A percentile compares a stretch with the other conserved stretches of the same genome.
phyloP scores from a whole-genome alignment of 805 yeast genomes.

The Metschnikowia bowlesiae region DNA sequence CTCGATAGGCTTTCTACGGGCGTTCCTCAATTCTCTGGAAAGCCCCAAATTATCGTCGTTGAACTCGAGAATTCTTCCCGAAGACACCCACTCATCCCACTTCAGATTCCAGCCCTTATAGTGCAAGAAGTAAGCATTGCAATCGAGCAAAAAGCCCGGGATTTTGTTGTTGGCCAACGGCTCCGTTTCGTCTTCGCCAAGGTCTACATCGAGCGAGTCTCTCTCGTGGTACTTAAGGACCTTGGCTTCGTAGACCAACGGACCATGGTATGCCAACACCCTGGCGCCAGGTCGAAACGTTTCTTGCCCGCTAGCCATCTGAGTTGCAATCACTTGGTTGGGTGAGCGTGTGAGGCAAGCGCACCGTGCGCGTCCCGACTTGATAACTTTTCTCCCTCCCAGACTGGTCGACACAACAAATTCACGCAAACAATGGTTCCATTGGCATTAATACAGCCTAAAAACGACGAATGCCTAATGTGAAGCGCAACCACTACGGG shows the following conservation, averaged over 20 bases:
- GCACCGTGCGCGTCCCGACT: not conserved
- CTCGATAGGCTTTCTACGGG: constrained; percentile 17
- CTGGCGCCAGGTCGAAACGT: constrained; percentile 19
- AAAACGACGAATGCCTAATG: no score
- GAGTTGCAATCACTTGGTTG: not conserved
- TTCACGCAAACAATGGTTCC: no score
- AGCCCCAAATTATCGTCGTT: constrained; percentile 63
- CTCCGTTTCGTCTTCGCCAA: constrained; percentile 38
- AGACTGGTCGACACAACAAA: not conserved
- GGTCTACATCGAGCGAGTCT: constrained; percentile 34
- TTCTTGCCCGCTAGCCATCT: constrained; percentile 3
- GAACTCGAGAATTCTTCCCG: constrained; percentile 60
- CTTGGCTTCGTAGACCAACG: constrained; percentile 84
- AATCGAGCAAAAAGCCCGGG: constrained; percentile 23
- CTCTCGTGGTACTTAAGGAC: constrained; percentile 62
- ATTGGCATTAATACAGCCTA: no score
- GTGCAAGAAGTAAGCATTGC: constrained; percentile 64
- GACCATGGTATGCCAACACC: constrained; percentile 82
- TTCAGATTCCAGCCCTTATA: constrained; percentile 93
- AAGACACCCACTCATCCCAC: constrained; percentile 95
- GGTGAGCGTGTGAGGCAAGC: not conserved
- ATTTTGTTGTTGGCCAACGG: constrained; percentile 28
- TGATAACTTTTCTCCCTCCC: not conserved
- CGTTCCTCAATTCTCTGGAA: constrained; percentile 18
- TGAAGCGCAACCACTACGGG: no score